Evolutionary conservation across 176 grass and related monocot species (phyloP).

Genomic region (Eleusine coracana): DNA sequence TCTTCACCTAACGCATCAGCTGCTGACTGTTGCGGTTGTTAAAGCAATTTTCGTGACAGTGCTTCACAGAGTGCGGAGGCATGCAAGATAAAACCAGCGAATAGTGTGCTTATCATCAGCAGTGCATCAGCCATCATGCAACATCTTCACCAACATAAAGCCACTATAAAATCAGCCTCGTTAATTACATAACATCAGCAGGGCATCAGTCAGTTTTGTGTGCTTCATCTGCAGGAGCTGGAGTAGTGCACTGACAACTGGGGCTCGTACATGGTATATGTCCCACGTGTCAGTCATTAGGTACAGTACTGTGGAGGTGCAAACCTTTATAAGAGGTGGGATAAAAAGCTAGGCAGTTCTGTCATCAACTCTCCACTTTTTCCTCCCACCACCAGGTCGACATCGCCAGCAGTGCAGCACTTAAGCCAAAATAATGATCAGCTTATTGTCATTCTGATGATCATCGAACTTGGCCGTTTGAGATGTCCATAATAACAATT

Average conservation of each 20-base stretch:
- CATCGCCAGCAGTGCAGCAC: neutral
- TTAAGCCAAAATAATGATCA: neutral
- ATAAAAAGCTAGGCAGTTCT: too few relatives aligned
- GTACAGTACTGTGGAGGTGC: neutral
- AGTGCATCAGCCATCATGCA: too few relatives aligned
- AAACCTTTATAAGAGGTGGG: too few relatives aligned
- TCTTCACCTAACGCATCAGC: slow-evolving; percentile 1
- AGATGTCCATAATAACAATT: neutral
- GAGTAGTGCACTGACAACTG: too few relatives aligned
- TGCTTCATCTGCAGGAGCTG: too few relatives aligned
- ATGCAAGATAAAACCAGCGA: neutral
- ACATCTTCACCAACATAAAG: slow-evolving; percentile 13
- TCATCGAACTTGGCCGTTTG: neutral
- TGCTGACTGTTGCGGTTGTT: too few relatives aligned
- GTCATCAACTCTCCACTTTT: neutral
- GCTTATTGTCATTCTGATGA: neutral
- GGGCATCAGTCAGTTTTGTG: too few relatives aligned
- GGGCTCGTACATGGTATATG: neutral
- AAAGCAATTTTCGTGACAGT: too few relatives aligned
- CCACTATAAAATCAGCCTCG: neutral
- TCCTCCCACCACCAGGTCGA: neutral
- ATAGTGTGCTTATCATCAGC: too few relatives aligned
- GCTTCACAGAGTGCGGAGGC: neutral
- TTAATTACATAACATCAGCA: neutral
- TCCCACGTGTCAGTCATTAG: neutral